Base-by-base conservation (phyloP, 345 rosid genomes). In the Eucalyptus melliodora region DNA sequence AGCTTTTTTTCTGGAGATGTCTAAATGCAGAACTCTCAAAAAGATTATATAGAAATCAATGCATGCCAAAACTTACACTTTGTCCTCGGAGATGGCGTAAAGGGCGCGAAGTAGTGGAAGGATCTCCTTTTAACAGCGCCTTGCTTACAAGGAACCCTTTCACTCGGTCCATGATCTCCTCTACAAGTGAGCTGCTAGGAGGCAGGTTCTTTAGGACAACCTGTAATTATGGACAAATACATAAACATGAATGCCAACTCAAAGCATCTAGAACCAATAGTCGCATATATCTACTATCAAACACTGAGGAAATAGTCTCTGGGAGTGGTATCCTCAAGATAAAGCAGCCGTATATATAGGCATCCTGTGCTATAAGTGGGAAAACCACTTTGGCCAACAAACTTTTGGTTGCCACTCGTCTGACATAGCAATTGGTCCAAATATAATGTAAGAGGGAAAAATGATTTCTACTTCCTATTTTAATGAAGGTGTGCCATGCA, bases 161-260 rank as follows among this genome's bases (percentile, higher is more conserved):
- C 91, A 97, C 99, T 30, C 96, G 97, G 90, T 97, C 99, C 92
- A 94, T 93, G 91, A 97, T 96, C 94, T 97, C 99, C 49, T 96
- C 94, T 91, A 95, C 95, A 77, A 97, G 96, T 69, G 96, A 90
- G 91, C 95, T 97, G 94, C 92, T 96, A n/a, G 99, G 99, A 49
- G 99, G 99, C 72, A 96, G 95, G 87, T 95, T 96, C 92, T 97
- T 97, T 11, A 97, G 95, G 91, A 96, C 77, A 91, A 97, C 99
- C 99, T 97, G 91, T 88, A 50, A 56, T 56, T 50, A 89, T 31
- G 89, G 87, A 86, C 47, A 67, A 53, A 82, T 34, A 34, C 27
- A 27, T 40, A n/a, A 56, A 40, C n/a, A 82, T n/a, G 19, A 47
- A 86, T 51, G n/a, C 42, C 45, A 55, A 34, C 65, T 50, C 24